Conservation (phyloP, 306 rosid genomes). For the Mimosa bimucronata region DNA sequence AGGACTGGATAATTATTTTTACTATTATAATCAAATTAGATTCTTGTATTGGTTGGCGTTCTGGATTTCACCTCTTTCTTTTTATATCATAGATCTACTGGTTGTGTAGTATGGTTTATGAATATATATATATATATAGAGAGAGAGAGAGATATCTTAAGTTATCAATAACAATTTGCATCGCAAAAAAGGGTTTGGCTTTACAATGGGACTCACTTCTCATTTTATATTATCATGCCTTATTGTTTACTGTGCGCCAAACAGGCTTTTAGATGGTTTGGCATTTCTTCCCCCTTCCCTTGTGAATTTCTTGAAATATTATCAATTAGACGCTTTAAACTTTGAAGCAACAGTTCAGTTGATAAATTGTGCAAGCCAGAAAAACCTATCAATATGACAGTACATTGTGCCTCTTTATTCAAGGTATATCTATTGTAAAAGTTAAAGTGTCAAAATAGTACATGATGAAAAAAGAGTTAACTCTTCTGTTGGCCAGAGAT, state of each 20-base stretch:
- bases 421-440: slow-evolving; percentile 10
- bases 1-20: slow-evolving; percentile 60
- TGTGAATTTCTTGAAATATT: not conserved
- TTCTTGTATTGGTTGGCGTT: slow-evolving; percentile 29
- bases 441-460: not conserved
- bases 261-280: not conserved
- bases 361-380: slow-evolving; percentile 19
- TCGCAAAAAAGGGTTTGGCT: slow-evolving; percentile 49
- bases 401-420: slow-evolving; percentile 13
- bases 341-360: not conserved
- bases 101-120: slow-evolving; percentile 60
- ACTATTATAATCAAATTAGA: not conserved
- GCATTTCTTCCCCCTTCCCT: not conserved
- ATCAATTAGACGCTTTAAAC: not conserved
- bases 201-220: slow-evolving; percentile 44
- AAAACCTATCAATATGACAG: not conserved
- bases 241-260: not conserved
- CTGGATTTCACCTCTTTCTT: slow-evolving; percentile 30
- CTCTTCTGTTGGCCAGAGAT: slow-evolving; percentile 15
- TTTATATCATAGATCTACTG: slow-evolving; percentile 44
- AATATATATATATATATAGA: slow-evolving; percentile 43
- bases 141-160: too few relatives aligned
- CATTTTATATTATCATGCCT: slow-evolving; percentile 2
- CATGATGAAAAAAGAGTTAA: slow-evolving; percentile 13
- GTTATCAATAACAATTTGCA: slow-evolving; percentile 40